These are phyloP conservation scores for Fusarium oxysporum DNA, from an alignment of 2,329 filamentous ascomycete genomes.

Conservation along the genomic window DNA sequence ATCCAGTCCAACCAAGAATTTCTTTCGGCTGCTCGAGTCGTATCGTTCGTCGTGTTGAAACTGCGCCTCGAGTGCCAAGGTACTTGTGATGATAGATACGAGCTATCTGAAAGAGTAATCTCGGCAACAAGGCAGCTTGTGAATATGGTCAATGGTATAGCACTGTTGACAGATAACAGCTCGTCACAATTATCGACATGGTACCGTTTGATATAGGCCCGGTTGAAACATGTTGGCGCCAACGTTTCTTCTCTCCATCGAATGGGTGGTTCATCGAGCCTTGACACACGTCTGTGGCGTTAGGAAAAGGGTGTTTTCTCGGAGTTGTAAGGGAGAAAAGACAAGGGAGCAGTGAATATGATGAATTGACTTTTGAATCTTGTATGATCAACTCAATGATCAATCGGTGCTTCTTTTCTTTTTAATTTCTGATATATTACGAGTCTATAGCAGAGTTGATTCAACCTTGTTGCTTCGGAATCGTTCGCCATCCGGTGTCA, in stretches of 20 bases:
- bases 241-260: constrained; percentile 11
- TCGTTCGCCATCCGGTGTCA: neutral
- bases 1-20: constrained; percentile 8
- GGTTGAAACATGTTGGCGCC: constrained; percentile 12
- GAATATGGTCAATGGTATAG: neutral
- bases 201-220: constrained; percentile 13
- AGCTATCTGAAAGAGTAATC: constrained; percentile 1
- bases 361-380: neutral
- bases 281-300: constrained; percentile 38
- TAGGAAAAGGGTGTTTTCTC: constrained; percentile 9
- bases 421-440: neutral
- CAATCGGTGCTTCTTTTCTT: neutral
- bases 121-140: constrained; percentile 4
- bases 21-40: neutral
- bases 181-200: neutral
- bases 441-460: neutral
- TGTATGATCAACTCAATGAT: neutral
- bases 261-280: neutral
- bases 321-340: constrained; percentile 16
- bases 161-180: neutral
- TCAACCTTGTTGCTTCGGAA: neutral
- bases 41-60: neutral
- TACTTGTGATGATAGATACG: neutral
- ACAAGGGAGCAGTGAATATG: constrained; percentile 5
- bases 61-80: constrained; percentile 11